Conservation (phyloP, 345 rosid genomes). For the Viola odorata region DNA sequence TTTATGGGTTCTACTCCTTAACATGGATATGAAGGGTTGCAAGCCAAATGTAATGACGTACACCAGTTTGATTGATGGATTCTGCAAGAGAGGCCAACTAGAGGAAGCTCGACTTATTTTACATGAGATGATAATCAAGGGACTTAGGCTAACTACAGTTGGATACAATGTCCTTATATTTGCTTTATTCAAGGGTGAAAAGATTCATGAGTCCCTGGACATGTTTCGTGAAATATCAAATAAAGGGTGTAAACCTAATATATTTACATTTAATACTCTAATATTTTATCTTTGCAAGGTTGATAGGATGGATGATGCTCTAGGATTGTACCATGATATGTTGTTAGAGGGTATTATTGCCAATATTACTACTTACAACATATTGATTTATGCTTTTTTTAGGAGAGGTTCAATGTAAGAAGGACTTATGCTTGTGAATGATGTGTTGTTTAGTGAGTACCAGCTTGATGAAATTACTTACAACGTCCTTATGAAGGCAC, state of each 20-base stretch:
- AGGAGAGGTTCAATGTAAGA: conserved; percentile 57
- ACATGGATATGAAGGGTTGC: conserved; percentile 51
- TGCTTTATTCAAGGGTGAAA: conserved; percentile 54
- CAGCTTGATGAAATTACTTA: conserved; percentile 67
- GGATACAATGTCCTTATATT: conserved; percentile 66
- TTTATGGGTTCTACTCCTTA: conserved; percentile 49
- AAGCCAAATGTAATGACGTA: conserved; percentile 59
- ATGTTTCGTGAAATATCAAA: conserved; percentile 57
- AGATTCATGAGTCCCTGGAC: conserved; percentile 45
- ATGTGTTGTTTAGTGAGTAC: conserved; percentile 75
- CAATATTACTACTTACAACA: conserved; percentile 77
- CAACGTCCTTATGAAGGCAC: conserved; percentile 62
- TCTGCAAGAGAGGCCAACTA: conserved; percentile 57
- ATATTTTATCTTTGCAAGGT: conserved; percentile 68
- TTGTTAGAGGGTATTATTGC: conserved; percentile 72
- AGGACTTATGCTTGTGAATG: conserved; percentile 67
- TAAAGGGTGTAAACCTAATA: conserved; percentile 77
- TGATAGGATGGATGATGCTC: conserved; percentile 48
- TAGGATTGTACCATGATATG: conserved; percentile 58
- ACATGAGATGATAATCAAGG: conserved; percentile 47
- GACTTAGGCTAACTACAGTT: conserved; percentile 56
- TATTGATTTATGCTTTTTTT: conserved; percentile 51
- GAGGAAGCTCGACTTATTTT: conserved; percentile 45
- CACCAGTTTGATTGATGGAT: conserved; percentile 54
- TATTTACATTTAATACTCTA: conserved; percentile 67